Percentiles rank a stretch among this genome's conserved stretches.
phyloP scores from a whole-genome alignment of 2,329 filamentous ascomycete genomes.

The Teratosphaeria destructans region DNA sequence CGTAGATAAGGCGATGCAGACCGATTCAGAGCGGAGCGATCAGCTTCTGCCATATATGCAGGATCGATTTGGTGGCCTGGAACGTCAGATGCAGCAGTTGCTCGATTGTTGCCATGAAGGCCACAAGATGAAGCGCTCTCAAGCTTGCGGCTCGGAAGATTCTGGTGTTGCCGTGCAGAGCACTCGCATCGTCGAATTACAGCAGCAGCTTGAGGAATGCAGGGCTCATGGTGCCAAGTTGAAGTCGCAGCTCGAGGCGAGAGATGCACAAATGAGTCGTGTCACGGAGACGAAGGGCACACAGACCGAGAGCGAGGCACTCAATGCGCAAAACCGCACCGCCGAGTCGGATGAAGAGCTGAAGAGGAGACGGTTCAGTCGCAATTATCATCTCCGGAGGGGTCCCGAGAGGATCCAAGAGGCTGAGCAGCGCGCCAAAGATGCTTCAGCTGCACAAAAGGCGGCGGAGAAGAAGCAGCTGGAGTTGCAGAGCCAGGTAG shows the following conservation, averaged over 20 bases:
- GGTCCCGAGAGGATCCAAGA: background rate
- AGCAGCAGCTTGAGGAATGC: background rate
- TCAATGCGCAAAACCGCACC: background rate
- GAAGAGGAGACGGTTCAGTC: background rate
- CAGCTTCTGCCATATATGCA: background rate
- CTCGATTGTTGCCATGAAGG: background rate
- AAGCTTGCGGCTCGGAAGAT: background rate
- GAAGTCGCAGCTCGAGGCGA: background rate
- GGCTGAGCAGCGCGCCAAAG: background rate
- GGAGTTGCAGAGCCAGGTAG: background rate
- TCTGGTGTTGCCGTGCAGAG: background rate
- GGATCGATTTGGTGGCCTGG: background rate
- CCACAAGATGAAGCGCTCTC: background rate
- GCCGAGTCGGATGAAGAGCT: background rate
- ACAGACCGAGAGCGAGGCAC: background rate
- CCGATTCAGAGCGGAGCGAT: background rate
- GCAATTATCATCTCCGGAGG: background rate
- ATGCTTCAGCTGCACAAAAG: background rate
- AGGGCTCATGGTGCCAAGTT: background rate
- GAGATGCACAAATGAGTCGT: background rate
- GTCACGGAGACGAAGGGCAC: background rate
- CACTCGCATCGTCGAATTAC: background rate
- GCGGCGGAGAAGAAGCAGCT: background rate
- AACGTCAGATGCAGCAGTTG: background rate
- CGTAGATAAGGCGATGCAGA: background rate